Base-by-base conservation (phyloP, 371 early-diverging fungal genomes). In the Rhizomucor pusillus region DNA sequence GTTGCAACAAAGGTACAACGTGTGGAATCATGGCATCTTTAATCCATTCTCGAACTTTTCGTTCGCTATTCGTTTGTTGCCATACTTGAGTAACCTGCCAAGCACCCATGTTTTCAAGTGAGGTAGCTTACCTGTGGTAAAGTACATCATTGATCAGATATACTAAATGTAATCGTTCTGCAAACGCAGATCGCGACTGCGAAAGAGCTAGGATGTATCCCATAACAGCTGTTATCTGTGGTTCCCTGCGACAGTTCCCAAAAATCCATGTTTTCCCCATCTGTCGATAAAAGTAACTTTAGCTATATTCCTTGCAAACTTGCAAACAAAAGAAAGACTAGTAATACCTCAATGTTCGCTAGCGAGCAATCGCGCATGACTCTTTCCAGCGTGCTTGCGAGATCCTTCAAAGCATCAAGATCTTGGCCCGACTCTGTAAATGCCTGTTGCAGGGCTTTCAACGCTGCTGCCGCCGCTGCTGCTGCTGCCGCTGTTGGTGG, bases 331-430 rank as follows among this genome's bases (percentile, higher is more conserved):
- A 1, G 22, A 43, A n/a, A 29, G 13, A 40, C 37, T 35, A 39
- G 34, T 39, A 24, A 24, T 73, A 82, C 85, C 60, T 84, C 82
- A 47, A 84, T 82, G 47, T 84, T 81, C 0, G 76, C 75, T 53
- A 76, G 76, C 7, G 85, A 84, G 48, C 85, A 81, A 53, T 84
- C 85, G 25, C 60, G 69, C 75, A 84, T 80, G 36, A 82, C 67
- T 67, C 69, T 59, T 43, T 79, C 71, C 20, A 84, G 58, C 23
- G 69, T 60, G 4, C 60, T 49, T 45, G 29, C 7, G 5, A 29
- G 29, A 29, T 29, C 29, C 29, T 29, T 29, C 5, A 29, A 5
- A 29, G 7, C 7, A 7, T 29, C 3, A 29, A 7, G 29, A 29
- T 29, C 29, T 5, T 29, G 29, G 7, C 29, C 7, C 29, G 29